Conservation (phyloP, 805 yeast species). For the Pichia ethanolica region DNA sequence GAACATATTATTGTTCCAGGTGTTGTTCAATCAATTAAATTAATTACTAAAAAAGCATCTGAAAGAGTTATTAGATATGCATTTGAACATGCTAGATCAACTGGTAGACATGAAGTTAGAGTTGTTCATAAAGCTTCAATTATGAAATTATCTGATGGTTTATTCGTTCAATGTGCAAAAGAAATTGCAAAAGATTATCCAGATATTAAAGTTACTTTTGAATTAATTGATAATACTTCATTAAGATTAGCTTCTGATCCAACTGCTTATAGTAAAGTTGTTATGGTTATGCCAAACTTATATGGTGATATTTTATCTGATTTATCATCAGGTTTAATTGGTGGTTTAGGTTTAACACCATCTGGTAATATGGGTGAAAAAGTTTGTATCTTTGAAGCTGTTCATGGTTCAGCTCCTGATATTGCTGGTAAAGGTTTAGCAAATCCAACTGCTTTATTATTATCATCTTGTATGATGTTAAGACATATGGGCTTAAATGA, state of each 20-base stretch:
- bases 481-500: constrained; percentile 90
- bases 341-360: constrained; percentile 98
- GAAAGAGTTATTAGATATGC: constrained; percentile 96
- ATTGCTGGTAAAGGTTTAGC: constrained; percentile 98
- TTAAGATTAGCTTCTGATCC: constrained; percentile 88
- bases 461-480: constrained; percentile 98
- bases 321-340: constrained; percentile 93
- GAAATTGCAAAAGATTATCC: constrained; percentile 90
- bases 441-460: constrained; percentile 94
- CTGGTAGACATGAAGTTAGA: constrained; percentile 78
- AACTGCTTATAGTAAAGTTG: constrained; percentile 74
- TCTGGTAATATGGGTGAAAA: constrained; percentile 99
- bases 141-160: constrained; percentile 97
- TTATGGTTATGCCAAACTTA: constrained; percentile 96
- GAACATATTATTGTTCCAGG: constrained; percentile 98
- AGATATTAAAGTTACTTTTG: constrained; percentile 73
- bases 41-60: constrained; percentile 93
- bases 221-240: constrained; percentile 93
- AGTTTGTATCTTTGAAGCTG: constrained; percentile 98
- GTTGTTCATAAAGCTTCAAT: constrained; percentile 98
- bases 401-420: constrained; percentile 99
- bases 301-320: constrained; percentile 99
- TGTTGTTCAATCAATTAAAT: constrained; percentile 95
- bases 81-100: constrained; percentile 88
- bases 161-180: constrained; percentile 86